phyloP scores from a whole-genome alignment of 1,284 basidiomycete species.

The Ustilago xerochloae region DNA sequence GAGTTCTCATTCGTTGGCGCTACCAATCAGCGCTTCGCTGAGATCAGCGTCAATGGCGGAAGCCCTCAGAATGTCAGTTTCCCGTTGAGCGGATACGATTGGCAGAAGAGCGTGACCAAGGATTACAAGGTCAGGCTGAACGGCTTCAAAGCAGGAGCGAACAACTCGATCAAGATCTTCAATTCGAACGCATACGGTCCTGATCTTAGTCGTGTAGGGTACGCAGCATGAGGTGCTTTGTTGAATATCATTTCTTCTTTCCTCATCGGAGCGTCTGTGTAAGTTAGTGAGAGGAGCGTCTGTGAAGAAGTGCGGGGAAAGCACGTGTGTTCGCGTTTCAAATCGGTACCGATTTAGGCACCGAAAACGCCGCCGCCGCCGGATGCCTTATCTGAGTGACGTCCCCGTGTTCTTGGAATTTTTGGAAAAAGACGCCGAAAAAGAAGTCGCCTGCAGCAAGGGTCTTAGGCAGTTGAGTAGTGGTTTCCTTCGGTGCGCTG shows the following conservation, averaged over 20 bases:
- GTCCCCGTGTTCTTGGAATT: too few species aligned
- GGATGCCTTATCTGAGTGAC: too few species aligned
- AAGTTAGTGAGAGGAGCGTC: too few species aligned
- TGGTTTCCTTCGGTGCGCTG: not conserved
- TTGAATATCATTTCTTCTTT: not conserved
- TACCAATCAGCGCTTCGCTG: conserved; percentile 29
- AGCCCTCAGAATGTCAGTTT: conserved; percentile 37
- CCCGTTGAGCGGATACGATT: conserved; percentile 47
- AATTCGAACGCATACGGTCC: conserved; percentile 33
- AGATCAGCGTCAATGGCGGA: conserved; percentile 46
- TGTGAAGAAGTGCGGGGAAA: too few species aligned
- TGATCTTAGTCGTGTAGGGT: conserved; percentile 47
- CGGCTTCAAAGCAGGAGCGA: conserved; percentile 28
- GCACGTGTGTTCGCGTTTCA: not conserved
- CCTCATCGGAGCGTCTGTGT: too few species aligned
- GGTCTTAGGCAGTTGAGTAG: not conserved
- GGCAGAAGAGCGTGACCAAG: conserved; percentile 37
- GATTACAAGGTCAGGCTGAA: conserved; percentile 40
- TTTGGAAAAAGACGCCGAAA: conserved; percentile 6
- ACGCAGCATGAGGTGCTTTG: not conserved
- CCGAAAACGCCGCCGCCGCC: not conserved
- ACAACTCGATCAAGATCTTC: conserved; percentile 38
- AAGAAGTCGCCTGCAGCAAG: not conserved
- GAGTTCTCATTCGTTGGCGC: conserved; percentile 26
- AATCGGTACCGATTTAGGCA: conserved; percentile 13